Conservation (phyloP, 2,329 filamentous ascomycete genomes). For the Talaromyces amestolkiae region DNA sequence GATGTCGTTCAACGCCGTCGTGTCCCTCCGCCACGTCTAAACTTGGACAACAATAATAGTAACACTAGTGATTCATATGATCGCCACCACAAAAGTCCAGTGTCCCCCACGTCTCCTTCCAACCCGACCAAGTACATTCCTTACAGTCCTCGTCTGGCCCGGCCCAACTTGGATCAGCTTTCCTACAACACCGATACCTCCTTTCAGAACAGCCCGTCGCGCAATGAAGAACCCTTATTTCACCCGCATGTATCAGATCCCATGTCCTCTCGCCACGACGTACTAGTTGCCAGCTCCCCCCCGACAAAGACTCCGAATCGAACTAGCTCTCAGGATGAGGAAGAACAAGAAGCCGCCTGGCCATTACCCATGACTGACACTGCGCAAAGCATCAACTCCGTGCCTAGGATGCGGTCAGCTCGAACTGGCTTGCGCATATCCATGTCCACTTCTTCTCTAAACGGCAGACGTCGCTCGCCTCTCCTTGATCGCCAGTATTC, state of each 20-base stretch:
- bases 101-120: conserved; percentile 5
- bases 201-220: background rate
- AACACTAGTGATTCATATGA: background rate
- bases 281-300: conserved; percentile 6
- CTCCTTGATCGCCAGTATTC: conserved; percentile 27
- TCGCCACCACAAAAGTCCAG: conserved; percentile 1
- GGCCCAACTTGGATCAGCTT: background rate
- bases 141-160: conserved; percentile 13
- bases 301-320: background rate
- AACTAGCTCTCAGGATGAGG: conserved; percentile 3
- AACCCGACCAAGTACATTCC: conserved; percentile 12
- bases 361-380: conserved; percentile 14
- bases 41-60: conserved; percentile 22
- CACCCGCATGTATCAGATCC: conserved; percentile 10
- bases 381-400: background rate
- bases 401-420: conserved; percentile 11
- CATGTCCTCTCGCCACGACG: conserved; percentile 10
- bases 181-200: background rate
- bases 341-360: conserved; percentile 9
- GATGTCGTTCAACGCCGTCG: conserved; percentile 27
- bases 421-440: conserved; percentile 35
- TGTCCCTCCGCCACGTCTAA: conserved; percentile 30
- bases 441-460: conserved; percentile 36
- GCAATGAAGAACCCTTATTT: conserved; percentile 7
- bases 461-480: conserved; percentile 29